Evolutionary conservation across 1,284 basidiomycete genomes (phyloP).

Genomic region (Microbotryum lychnidis-dioicae): DNA sequence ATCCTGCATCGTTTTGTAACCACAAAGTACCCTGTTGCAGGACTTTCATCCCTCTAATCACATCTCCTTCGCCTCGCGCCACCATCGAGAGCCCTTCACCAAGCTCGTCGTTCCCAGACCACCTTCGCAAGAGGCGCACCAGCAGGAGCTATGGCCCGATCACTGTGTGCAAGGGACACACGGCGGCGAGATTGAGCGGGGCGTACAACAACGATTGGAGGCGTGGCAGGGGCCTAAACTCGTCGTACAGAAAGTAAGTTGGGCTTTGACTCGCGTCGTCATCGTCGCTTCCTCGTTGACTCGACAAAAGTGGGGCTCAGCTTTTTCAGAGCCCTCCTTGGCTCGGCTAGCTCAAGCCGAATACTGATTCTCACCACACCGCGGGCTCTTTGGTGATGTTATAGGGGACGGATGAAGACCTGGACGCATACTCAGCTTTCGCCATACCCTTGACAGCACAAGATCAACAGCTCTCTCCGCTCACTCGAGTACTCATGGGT

Average conservation of each 20-base stretch:
- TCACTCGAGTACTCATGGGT: conserved; percentile 6
- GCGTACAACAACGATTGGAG: conserved; percentile 41
- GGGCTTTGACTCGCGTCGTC: too few species aligned
- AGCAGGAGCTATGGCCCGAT: conserved; percentile 54
- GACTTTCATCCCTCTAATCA: conserved; percentile 52
- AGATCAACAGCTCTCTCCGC: not conserved
- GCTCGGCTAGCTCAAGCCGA: too few species aligned
- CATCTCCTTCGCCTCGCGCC: conserved; percentile 57
- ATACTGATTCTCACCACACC: conserved; percentile 5
- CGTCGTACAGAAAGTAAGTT: conserved; percentile 14
- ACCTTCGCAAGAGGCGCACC: conserved; percentile 38
- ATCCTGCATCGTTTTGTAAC: too few species aligned
- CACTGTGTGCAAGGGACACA: conserved; percentile 47
- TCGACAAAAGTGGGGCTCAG: too few species aligned
- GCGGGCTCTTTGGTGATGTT: not conserved
- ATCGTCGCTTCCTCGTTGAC: too few species aligned
- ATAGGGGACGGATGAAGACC: conserved; percentile 9
- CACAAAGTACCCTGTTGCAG: conserved; percentile 24
- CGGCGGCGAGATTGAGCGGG: conserved; percentile 46
- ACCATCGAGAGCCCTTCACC: conserved; percentile 45
- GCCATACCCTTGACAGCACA: not conserved
- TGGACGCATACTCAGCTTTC: conserved; percentile 22
- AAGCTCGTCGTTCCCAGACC: conserved; percentile 40
- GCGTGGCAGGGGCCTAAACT: not conserved
- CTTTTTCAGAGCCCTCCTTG: too few species aligned